phyloP scores from a whole-genome alignment of 176 grass and related monocot genomes.

The Zea mays region Zm-B73-REFERENCE-NAM-5.0 NC_050098.1:1588001-1588500 shows the following conservation, averaged over 20 bases:
- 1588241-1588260: no score
- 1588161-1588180: not conserved
- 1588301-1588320: conserved; percentile 9
- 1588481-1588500: no score
- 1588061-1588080: conserved; percentile 89
- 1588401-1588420: conserved; percentile 75
- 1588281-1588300: conserved; percentile 44
- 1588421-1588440: not conserved
- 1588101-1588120: conserved; percentile 31
- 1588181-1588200: not conserved
- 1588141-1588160: not conserved
- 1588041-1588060: conserved; percentile 69
- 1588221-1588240: no score
- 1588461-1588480: conserved; percentile 6
- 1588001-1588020: conserved; percentile 89
- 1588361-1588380: conserved; percentile 42
- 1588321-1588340: conserved; percentile 38
- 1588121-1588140: not conserved
- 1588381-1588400: conserved; percentile 64
- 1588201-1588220: not conserved
- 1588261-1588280: not conserved
- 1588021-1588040: conserved; percentile 55
- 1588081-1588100: conserved; percentile 73
- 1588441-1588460: not conserved
- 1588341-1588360: conserved; percentile 48